Base-by-base conservation (phyloP, 306 rosid genomes). In the Corylus avellana region DNA sequence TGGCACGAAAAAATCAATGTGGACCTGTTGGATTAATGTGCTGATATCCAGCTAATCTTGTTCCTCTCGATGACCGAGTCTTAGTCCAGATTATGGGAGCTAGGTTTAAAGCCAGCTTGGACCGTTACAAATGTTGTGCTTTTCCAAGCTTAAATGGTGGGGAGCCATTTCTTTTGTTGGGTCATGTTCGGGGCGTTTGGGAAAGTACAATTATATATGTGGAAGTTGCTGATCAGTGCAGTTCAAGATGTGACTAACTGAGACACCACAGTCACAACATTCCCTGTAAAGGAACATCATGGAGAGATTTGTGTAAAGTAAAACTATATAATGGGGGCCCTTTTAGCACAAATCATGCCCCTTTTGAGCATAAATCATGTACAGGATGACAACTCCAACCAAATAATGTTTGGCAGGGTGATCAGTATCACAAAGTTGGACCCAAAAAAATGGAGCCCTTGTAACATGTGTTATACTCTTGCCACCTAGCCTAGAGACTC, bases 241-340 rank as follows among this genome's bases (percentile, higher is more conserved):
- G 78, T 81, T 84, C 49, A 70, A 14, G 89, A 87, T 90, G 86
- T 92, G 95, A 90, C 93, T 72, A 88, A 89, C 91, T 87, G 81
- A 89, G 85, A 84, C 89, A 75, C 87, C 81, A 85, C 89, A 85
- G 50, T 70, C 88, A 74, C 79, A 85, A 73, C 79, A 87, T 86
- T 86, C 91, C 79, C 90, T 83, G 73, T 68, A 70, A 78, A 69
- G 87, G 81, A 59, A 77, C 61, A 72, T 80, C 70, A 75, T 61
- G 62, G 72, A 39, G 72, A 39, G 29, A 8, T 11, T 4, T 9
- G 4, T 1, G 2, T 5, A 18, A 13, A 22, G 2, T 17, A 61
- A 61, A 46, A 53, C 46, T 42, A 42, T 42, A 42, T 42, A 6
- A 42, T 9, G 8, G 53, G 50, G 20, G 1, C 51, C 25, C 2